Conservation (phyloP, 306 rosid genomes). For the Sicyos edulis region DNA sequence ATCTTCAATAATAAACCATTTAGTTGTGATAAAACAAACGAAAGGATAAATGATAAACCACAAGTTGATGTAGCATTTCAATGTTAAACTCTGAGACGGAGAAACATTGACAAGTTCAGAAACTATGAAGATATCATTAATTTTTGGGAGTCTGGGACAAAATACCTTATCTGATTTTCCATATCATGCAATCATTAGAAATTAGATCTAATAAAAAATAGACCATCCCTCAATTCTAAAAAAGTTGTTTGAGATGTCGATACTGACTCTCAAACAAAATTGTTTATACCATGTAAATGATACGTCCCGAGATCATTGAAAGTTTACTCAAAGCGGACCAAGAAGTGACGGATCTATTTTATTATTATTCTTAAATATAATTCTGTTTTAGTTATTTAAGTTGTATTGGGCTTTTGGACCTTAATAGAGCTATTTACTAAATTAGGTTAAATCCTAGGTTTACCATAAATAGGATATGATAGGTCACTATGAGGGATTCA, state of each 20-base stretch:
- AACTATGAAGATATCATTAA: slow-evolving; percentile 9
- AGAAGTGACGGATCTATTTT: too few relatives aligned
- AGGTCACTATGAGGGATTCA: too few relatives aligned
- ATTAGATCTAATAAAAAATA: background rate
- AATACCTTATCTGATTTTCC: background rate
- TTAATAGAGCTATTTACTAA: too few relatives aligned
- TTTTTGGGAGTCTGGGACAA: too few relatives aligned
- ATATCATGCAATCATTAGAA: background rate
- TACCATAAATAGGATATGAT: too few relatives aligned
- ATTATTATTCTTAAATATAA: too few relatives aligned
- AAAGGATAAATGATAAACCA: background rate
- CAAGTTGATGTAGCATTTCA: background rate
- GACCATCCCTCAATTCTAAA: background rate
- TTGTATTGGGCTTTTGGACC: too few relatives aligned
- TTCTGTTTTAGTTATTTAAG: too few relatives aligned
- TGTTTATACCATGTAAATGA: background rate
- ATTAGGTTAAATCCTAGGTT: too few relatives aligned
- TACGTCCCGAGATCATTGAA: too few relatives aligned
- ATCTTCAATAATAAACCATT: background rate
- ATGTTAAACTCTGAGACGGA: background rate
- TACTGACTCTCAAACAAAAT: background rate
- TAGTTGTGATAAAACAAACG: background rate
- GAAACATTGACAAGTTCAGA: background rate
- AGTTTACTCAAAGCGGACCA: too few relatives aligned
- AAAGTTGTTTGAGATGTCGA: background rate